Conservation (phyloP, 129 eudicot genomes). For the Deinandra increscens region DNA sequence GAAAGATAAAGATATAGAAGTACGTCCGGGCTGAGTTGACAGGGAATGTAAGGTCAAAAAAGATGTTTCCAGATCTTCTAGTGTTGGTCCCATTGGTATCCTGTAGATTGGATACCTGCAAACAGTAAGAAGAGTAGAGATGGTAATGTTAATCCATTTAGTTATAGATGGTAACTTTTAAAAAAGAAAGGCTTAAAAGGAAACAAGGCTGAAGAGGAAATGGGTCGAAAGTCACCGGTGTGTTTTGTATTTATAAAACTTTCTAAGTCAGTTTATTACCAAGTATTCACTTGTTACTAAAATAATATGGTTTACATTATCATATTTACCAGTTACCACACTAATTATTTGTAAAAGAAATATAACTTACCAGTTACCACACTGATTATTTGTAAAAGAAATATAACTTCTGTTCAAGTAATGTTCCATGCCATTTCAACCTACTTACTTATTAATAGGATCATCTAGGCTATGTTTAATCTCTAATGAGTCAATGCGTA, state of each 20-base stretch:
- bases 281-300: neutral
- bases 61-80: slow-evolving; percentile 55
- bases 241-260: neutral
- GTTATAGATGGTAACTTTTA: neutral
- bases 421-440: neutral
- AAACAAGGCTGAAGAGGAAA: neutral
- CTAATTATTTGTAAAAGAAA: neutral
- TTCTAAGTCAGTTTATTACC: neutral
- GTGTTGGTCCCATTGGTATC: slow-evolving; percentile 58
- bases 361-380: too few species aligned
- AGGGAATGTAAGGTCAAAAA: slow-evolving; percentile 61
- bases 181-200: neutral
- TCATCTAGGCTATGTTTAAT: neutral
- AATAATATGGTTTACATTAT: neutral
- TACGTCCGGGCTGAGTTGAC: slow-evolving; percentile 55
- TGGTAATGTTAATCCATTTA: neutral
- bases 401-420: neutral
- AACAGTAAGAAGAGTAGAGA: slow-evolving; percentile 7
- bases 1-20: slow-evolving; percentile 3
- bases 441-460: neutral
- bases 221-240: neutral
- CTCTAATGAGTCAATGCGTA: neutral
- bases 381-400: neutral
- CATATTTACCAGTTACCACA: neutral
- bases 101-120: slow-evolving; percentile 59